Percentiles rank a stretch among this genome's conserved stretches.
These are phyloP conservation scores for Filosporella fistucella DNA, from an alignment of 495 filamentous ascomycete species.

Conservation along the genomic window DNA sequence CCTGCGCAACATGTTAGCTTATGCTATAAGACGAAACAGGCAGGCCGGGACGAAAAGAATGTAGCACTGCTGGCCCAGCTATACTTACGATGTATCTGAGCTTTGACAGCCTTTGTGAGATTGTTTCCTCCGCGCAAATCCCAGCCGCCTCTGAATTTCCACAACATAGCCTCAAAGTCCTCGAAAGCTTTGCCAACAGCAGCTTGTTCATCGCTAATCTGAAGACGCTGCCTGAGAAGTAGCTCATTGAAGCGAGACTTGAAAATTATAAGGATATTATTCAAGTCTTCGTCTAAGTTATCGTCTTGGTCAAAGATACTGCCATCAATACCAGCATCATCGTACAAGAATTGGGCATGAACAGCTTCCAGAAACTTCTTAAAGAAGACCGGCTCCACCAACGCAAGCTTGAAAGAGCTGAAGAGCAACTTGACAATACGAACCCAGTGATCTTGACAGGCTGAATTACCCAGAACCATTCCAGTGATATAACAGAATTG, in stretches of 20 bases:
- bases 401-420: constrained; percentile 58
- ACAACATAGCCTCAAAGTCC: constrained; percentile 39
- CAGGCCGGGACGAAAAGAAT: too few species aligned
- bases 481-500: constrained; percentile 83
- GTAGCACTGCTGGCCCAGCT: too few species aligned
- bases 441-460: constrained; percentile 88
- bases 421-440: constrained; percentile 66
- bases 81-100: too few species aligned
- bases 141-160: constrained; percentile 40
- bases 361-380: constrained; percentile 55
- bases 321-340: constrained; percentile 57
- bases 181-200: constrained; percentile 33
- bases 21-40: too few species aligned
- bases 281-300: constrained; percentile 28
- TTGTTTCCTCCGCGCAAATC: constrained; percentile 36
- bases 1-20: too few species aligned
- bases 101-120: too few species aligned
- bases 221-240: constrained; percentile 26
- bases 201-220: constrained; percentile 28
- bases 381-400: constrained; percentile 53
- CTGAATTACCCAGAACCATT: constrained; percentile 75
- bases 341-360: constrained; percentile 65
- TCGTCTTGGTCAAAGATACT: constrained; percentile 48
- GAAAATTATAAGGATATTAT: constrained; percentile 34
- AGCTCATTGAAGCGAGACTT: constrained; percentile 35